These are phyloP conservation scores for Saposhnikovia divaricata DNA, from an alignment of 129 eudicot species.

Conservation along the genomic window DNA sequence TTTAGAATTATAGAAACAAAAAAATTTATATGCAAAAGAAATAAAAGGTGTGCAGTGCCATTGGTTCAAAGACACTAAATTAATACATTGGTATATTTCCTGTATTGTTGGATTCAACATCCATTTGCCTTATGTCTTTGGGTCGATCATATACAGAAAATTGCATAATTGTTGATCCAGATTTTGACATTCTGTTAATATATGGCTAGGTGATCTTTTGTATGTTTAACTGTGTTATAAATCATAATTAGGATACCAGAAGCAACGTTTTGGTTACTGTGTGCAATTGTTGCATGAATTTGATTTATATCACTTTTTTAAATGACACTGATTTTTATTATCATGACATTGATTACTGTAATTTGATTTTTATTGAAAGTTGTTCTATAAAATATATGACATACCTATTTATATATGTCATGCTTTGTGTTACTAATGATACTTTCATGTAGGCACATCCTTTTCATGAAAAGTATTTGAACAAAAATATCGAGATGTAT, in stretches of 20 bases:
- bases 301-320: background rate
- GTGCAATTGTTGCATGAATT: background rate
- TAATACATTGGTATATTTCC: background rate
- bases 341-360: background rate
- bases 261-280: background rate
- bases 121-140: background rate
- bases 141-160: background rate
- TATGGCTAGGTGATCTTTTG: background rate
- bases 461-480: too few species aligned
- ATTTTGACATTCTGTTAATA: background rate
- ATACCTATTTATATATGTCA: too few species aligned
- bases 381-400: too few species aligned
- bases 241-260: background rate
- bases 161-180: background rate
- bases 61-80: too few species aligned
- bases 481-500: too few species aligned
- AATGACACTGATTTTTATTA: background rate
- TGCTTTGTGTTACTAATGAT: too few species aligned
- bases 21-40: too few species aligned
- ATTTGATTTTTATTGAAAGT: too few species aligned
- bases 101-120: background rate
- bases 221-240: background rate
- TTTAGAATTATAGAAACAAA: too few species aligned
- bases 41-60: too few species aligned
- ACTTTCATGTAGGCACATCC: too few species aligned